phyloP scores from a whole-genome alignment of 192 early-diverging fungal genomes.

The Geosiphon pyriformis region DNA sequence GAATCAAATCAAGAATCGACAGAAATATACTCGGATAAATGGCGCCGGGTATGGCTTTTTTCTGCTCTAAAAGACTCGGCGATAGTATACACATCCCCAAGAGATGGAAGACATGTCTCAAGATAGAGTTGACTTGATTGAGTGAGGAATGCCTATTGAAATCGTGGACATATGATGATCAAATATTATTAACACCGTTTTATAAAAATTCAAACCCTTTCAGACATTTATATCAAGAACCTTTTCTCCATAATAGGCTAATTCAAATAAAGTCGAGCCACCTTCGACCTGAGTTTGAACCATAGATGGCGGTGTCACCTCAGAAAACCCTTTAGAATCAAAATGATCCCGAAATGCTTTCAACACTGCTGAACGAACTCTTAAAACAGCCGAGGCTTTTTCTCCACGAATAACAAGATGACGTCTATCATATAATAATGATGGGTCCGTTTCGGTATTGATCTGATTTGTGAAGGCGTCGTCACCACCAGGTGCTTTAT shows the following conservation, averaged over 20 bases:
- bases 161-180: not conserved
- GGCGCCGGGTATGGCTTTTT: constrained; percentile 93
- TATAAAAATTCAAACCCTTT: not conserved
- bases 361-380: constrained; percentile 78
- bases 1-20: not conserved
- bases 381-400: constrained; percentile 78
- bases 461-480: constrained; percentile 90
- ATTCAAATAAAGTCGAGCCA: constrained; percentile 88
- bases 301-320: constrained; percentile 98
- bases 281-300: constrained; percentile 99
- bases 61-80: constrained; percentile 98
- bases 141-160: constrained; percentile 81
- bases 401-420: constrained; percentile 96
- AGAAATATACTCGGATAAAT: constrained; percentile 70
- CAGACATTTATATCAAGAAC: constrained; percentile 29
- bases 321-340: constrained; percentile 66
- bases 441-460: constrained; percentile 84
- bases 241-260: constrained; percentile 95
- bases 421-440: constrained; percentile 83
- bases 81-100: constrained; percentile 95
- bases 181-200: not conserved
- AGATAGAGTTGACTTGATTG: constrained; percentile 99
- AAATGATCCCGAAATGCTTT: constrained; percentile 96
- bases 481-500: constrained; percentile 89
- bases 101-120: constrained; percentile 88